Base-by-base conservation (phyloP, 768 basidiomycete species). In the Phylloporus arenicola region DNA sequence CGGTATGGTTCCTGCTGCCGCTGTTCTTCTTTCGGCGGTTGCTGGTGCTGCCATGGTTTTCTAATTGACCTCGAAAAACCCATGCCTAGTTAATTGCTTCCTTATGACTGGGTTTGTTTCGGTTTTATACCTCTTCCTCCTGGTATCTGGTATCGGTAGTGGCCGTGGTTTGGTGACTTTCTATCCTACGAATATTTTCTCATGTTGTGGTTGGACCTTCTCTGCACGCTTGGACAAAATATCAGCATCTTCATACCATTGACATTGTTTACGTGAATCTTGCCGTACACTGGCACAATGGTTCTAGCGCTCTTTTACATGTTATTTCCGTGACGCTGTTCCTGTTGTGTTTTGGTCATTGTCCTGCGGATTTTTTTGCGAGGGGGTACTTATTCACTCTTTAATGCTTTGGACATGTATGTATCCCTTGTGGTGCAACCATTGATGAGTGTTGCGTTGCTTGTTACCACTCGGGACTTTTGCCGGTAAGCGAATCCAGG, bases 21-120 rank as follows among this genome's bases (percentile, higher is more conserved):
- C 64, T 13, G 60, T 72, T 7, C 57, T 75, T 19, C 59, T 79
- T 31, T 77, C 79, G 17, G 75, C 70, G 0, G 59, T 75, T 34
- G 80, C 75, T 34, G 82, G 81, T 34, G 77, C 69, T 20, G 77
- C 63, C 13, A 57, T 74, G 51, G 68, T 76, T 40, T 70, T 81
- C 57, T 82, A 68, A 70, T 42, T 20, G 30, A 22, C 59, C 1
- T 13, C 0, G 24, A 27, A 41, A 46, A 30, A 3, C 20, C 22
- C 3, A 25, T 3, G 17, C 34, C 40, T 39, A 19, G 48, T 29
- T 41, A 14, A 44, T 24, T 35, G 17, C 8, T 45, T 39, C 14
- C 35, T 46, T 54, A 39, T 27, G 38, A 17, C 43, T 45, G 10
- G 48, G 16, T 22, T 22, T 11, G 39, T 11, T 22, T 43, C 12